Evolutionary conservation across 2,329 filamentous ascomycete species (phyloP), one percentile per base, ranked within the genome.

Genomic region (Colletotrichum salicis): DNA sequence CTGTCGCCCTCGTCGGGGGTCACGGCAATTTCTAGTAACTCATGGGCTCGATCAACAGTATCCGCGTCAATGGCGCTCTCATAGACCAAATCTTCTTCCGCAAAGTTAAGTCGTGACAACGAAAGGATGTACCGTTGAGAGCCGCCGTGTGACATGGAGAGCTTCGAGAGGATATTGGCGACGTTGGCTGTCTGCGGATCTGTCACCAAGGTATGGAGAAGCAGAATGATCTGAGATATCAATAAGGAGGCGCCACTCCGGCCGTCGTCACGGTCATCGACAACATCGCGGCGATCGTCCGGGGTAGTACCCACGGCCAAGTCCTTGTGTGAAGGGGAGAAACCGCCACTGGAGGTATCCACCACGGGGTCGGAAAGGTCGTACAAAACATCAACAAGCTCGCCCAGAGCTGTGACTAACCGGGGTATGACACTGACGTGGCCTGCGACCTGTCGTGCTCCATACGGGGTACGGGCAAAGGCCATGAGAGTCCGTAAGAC

Each of bases 71-170:
- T 92, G 0, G 92, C 92, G 1, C 86, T 85, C 81, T 98, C 95
- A 33, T 97, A 86, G 12, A 96, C 88, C 10, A 93, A 81, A 35
- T 94, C 92, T 73, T 97, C 94, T 61, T 91, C 90, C 6, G 90
- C 92, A 79, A 97, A 98, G 0, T 94, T 94, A n/a, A 98, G 83
- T 54, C 96, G 85, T 0, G 94, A 95, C 56, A 99, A 84, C 2
- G 91, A 90, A 11, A 98, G 89, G 1, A 97, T 85, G 77, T 97
- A 96, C 64, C 95, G 94, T 77, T 97, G 94, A 63, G 90, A 89
- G 0, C 92, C 93, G 3, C 94, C 94, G 5, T 90, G 87, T 0
- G 93, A 89, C 10, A 88, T 88, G 0, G 88, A 86, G 5, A 97
- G 85, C 79, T 96, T 97, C 60, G 89, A 87, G 60, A 90, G 88